Base-by-base conservation (phyloP, 2,329 filamentous ascomycete species). In the Ophiostoma triangulosporum region DNA sequence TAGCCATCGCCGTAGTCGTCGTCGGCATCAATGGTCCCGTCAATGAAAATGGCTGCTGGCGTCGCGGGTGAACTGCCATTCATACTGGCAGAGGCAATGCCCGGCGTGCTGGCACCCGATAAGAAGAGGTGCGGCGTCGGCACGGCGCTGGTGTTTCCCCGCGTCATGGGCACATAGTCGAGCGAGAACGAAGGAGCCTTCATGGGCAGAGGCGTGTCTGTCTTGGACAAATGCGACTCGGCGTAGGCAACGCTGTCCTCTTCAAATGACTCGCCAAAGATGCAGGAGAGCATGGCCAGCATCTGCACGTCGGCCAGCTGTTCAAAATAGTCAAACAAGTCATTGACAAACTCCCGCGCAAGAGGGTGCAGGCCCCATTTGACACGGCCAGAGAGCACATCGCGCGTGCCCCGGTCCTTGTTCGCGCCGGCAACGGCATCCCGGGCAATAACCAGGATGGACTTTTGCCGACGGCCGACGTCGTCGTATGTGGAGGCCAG, bases 261-360 rank as follows among this genome's bases (percentile, higher is more conserved):
- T 0, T 74, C 69, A 12, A 74, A 71, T 0, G 80, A 73, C 50
- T 84, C 80, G 59, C 76, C 79, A 62, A 86, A 84, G 54, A 85
- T 76, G 63, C 82, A 85, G 1, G 81, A 82, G 27, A 86, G 70
- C 80, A 85, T 84, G 8, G 81, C 82, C 52, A 86, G 63, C 82
- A 86, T 86, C 64, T 86, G 82, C 12, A 84, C 68, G 56, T 86
- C 81, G 6, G 75, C 79, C 29, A 74, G 69, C 51, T 67, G 72
- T 63, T 84, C 81, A 61, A 78, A 86, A 62, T 84, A 73, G 26
- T 72, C 68, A 59, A 85, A 82, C n/a, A 85, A 66, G 54, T 82
- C 75, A 57, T 69, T 65, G 53, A 85, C 79, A 36, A 84, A 72
- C n/a, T 73, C 70, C 56, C 72, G 74, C 1, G 81, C 82, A 48